Evolutionary conservation across 371 early-diverging fungal species (phyloP).

Genomic region (Mucor lusitanicus): DNA sequence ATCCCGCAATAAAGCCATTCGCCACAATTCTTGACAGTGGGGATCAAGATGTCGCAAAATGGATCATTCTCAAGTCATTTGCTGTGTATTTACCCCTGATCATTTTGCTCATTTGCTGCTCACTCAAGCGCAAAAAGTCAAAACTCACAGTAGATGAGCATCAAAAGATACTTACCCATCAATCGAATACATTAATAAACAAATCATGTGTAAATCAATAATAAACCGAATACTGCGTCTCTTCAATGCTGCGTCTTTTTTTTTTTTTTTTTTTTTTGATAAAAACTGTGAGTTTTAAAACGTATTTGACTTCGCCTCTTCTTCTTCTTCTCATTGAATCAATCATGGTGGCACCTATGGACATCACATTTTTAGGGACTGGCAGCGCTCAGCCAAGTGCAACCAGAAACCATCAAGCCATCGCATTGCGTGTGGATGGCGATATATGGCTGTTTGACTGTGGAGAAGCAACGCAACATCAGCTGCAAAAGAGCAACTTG

Average conservation of each 20-base stretch:
- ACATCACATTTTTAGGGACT: slow-evolving; percentile 68
- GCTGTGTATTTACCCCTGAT: slow-evolving; percentile 2
- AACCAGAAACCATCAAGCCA: slow-evolving; percentile 70
- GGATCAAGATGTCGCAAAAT: not conserved
- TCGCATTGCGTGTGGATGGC: slow-evolving; percentile 55
- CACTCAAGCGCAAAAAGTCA: not conserved
- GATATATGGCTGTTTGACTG: slow-evolving; percentile 72
- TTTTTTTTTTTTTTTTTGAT: not conserved
- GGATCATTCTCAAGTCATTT: slow-evolving; percentile 7
- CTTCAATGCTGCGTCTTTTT: not conserved
- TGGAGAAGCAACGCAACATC: slow-evolving; percentile 78
- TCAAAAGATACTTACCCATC: not conserved
- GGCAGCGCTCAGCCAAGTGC: slow-evolving; percentile 72
- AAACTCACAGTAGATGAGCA: not conserved
- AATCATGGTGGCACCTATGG: slow-evolving; percentile 40
- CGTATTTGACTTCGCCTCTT: not conserved
- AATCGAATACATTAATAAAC: not conserved
- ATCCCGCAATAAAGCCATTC: not conserved
- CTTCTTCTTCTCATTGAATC: not conserved
- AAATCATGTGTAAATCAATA: not conserved
- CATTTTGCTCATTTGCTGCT: slow-evolving; percentile 7
- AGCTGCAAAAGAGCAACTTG: slow-evolving; percentile 51
- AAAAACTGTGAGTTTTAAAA: not conserved
- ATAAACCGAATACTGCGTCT: not conserved
- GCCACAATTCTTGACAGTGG: not conserved